These are phyloP conservation scores for Pseudogymnoascus sp. DNA, from an alignment of 2,329 filamentous ascomycete genomes.

Conservation along the genomic window DNA sequence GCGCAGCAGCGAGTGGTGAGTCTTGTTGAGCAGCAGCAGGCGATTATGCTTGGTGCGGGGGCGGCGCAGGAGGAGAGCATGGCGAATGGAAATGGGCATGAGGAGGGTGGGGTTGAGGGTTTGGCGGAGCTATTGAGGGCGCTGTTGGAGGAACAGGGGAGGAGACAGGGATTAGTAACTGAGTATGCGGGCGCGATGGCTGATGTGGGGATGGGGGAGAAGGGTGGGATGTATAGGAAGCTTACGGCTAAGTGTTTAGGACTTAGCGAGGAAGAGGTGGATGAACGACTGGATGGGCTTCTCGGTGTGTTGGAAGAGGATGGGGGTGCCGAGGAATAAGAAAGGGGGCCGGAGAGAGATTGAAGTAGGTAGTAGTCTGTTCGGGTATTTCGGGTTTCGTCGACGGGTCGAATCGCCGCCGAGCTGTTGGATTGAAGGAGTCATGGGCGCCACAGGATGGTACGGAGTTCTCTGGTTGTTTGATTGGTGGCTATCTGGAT, in stretches of 20 bases:
- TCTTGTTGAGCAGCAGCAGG: slow-evolving; percentile 41
- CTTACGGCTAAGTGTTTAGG: slow-evolving; percentile 63
- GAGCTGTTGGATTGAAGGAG: neutral
- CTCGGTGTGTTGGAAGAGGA: slow-evolving; percentile 60
- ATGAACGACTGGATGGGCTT: slow-evolving; percentile 54
- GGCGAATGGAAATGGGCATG: slow-evolving; percentile 39
- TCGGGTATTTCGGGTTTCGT: neutral
- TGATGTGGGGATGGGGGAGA: slow-evolving; percentile 63
- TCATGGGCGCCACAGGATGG: neutral
- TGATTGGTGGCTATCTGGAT: slow-evolving; percentile 7
- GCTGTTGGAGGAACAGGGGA: slow-evolving; percentile 49
- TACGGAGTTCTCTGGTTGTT: neutral
- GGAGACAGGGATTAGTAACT: slow-evolving; percentile 46
- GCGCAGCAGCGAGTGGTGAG: slow-evolving; percentile 18
- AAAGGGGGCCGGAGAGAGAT: neutral
- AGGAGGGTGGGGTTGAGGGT: slow-evolving; percentile 30
- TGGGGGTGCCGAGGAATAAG: slow-evolving; percentile 9
- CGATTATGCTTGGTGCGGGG: slow-evolving; percentile 31
- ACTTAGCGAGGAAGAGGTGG: slow-evolving; percentile 61
- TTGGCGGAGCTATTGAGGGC: slow-evolving; percentile 44
- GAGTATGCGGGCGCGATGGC: slow-evolving; percentile 64
- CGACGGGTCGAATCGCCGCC: neutral
- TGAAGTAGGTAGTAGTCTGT: neutral
- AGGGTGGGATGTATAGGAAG: slow-evolving; percentile 65
- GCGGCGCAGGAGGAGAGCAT: slow-evolving; percentile 41